Percentiles rank a stretch among this genome's conserved stretches.
phyloP scores from a whole-genome alignment of 208 protist genomes.

The Trichomonas tenax region DNA sequence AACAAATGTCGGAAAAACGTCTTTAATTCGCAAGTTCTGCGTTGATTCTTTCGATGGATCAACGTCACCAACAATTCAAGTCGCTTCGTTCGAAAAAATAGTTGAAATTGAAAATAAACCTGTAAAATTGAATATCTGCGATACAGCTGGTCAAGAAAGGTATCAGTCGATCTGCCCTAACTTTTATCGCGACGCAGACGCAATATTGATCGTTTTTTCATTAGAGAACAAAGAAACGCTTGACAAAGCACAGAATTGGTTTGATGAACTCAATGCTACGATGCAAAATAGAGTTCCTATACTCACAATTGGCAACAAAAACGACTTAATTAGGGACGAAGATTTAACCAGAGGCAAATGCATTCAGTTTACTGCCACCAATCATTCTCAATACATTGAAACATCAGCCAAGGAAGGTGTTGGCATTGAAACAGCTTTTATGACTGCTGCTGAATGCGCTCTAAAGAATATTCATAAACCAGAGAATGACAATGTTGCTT shows the following conservation, averaged over 20 bases:
- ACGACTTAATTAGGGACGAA: background rate
- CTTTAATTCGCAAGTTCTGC: background rate
- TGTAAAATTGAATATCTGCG: background rate
- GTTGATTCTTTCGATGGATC: background rate
- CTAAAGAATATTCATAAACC: too few relatives aligned
- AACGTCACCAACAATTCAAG: background rate
- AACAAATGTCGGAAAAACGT: slow-evolving; percentile 12
- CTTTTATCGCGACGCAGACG: background rate
- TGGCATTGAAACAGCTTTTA: background rate
- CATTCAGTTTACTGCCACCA: background rate
- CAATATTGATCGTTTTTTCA: background rate
- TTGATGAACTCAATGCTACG: background rate
- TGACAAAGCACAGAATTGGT: background rate
- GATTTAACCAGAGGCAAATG: background rate
- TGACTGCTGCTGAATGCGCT: background rate
- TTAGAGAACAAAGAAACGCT: background rate
- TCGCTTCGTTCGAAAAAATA: background rate
- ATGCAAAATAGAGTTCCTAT: background rate
- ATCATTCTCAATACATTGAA: background rate
- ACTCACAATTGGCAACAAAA: background rate
- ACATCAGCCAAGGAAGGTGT: background rate
- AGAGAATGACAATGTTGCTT: too few relatives aligned
- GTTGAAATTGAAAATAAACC: background rate
- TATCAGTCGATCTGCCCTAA: background rate
- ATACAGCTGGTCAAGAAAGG: background rate